Evolutionary conservation across 2,329 filamentous ascomycete genomes (phyloP).

Genomic region (Trichophyton simii): DNA sequence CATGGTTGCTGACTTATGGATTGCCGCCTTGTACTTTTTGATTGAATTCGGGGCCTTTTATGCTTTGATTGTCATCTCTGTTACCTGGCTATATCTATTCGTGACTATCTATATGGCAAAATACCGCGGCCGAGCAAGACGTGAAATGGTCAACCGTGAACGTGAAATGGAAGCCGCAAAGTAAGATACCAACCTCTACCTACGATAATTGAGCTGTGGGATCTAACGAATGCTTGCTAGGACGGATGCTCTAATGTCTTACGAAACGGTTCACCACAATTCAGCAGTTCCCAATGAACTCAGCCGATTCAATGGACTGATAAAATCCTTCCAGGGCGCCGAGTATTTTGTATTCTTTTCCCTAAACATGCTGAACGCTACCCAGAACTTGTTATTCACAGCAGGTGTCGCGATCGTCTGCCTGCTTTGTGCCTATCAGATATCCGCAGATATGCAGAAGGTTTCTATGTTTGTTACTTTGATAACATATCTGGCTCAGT

Average conservation of each 20-base stretch:
- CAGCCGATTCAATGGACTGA: constrained; percentile 44
- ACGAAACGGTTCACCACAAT: constrained; percentile 52
- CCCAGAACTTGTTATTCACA: constrained; percentile 52
- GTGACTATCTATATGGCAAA: constrained; percentile 42
- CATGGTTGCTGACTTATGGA: constrained; percentile 47
- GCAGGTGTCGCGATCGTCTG: constrained; percentile 53
- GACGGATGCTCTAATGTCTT: constrained; percentile 39
- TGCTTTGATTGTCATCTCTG: constrained; percentile 44
- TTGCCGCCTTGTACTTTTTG: constrained; percentile 50
- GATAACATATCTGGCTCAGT: constrained; percentile 61
- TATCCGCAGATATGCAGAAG: constrained; percentile 47
- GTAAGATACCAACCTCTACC: constrained; percentile 14
- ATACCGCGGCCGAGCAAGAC: constrained; percentile 32
- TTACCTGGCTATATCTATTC: constrained; percentile 41
- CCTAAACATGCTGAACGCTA: constrained; percentile 47
- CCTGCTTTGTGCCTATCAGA: constrained; percentile 58
- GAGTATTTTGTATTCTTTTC: constrained; percentile 47
- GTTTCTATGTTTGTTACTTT: constrained; percentile 59
- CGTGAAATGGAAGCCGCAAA: constrained; percentile 41
- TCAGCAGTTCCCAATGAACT: constrained; percentile 50
- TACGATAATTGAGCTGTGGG: not conserved
- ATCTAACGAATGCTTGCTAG: constrained; percentile 11
- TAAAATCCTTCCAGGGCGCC: constrained; percentile 44
- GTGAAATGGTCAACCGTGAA: constrained; percentile 34
- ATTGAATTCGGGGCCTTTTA: constrained; percentile 50